Percentiles rank a stretch among this genome's conserved stretches.
Conservation (phyloP, 1,284 basidiomycete genomes). For the Leccinum fallax region DNA sequence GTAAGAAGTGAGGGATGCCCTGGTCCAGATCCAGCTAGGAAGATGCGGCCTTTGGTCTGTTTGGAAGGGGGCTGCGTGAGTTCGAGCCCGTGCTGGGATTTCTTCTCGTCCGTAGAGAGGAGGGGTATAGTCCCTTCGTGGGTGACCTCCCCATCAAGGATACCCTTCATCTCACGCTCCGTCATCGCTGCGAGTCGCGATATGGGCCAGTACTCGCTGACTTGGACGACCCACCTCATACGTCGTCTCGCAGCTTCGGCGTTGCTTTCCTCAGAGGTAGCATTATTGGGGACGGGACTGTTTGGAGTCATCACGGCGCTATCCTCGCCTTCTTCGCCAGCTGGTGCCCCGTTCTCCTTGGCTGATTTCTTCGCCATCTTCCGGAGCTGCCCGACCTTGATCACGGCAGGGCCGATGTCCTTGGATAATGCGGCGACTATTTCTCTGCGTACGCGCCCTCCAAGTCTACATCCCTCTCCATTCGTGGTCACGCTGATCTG, state of each 20-base stretch:
- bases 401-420: conserved; percentile 78
- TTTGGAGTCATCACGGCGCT: conserved; percentile 70
- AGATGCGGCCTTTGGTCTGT: conserved; percentile 62
- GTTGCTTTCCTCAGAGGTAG: conserved; percentile 44
- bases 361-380: conserved; percentile 54
- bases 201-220: conserved; percentile 94
- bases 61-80: conserved; percentile 34
- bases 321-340: conserved; percentile 54
- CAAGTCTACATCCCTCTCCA: conserved; percentile 88
- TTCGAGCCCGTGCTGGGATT: conserved; percentile 29
- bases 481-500: conserved; percentile 93
- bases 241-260: conserved; percentile 59
- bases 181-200: conserved; percentile 74
- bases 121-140: conserved; percentile 1
- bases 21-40: conserved; percentile 92
- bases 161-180: conserved; percentile 65
- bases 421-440: conserved; percentile 77
- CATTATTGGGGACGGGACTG: conserved; percentile 63
- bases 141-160: conserved; percentile 51
- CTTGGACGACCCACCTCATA: conserved; percentile 89
- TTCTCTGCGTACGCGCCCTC: conserved; percentile 80
- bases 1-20: conserved; percentile 91
- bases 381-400: conserved; percentile 75
- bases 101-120: conserved; percentile 15
- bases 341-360: conserved; percentile 6